phyloP scores from a whole-genome alignment of 2,329 filamentous ascomycete genomes.

The Botryotinia narcissicola region DNA sequence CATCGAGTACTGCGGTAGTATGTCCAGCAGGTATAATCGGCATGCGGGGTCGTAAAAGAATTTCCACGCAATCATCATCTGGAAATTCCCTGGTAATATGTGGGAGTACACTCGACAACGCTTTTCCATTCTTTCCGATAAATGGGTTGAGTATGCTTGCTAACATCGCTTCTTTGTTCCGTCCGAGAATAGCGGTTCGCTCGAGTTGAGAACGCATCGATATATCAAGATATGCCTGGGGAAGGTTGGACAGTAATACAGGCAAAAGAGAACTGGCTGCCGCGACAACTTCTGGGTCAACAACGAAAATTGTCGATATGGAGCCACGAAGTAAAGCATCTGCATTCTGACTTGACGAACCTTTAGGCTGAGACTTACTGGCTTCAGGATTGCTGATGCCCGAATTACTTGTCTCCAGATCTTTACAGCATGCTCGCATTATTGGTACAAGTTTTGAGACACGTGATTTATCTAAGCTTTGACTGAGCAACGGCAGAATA shows the following conservation, averaged over 20 bases:
- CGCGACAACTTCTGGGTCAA: slow-evolving; percentile 48
- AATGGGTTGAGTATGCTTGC: slow-evolving; percentile 80
- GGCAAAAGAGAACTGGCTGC: slow-evolving; percentile 64
- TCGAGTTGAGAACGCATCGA: slow-evolving; percentile 74
- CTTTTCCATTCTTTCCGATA: slow-evolving; percentile 59
- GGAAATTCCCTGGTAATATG: slow-evolving; percentile 69
- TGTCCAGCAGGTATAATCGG: slow-evolving; percentile 41
- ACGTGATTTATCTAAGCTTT: slow-evolving; percentile 62
- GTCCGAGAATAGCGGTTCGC: slow-evolving; percentile 71
- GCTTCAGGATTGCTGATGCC: slow-evolving; percentile 33
- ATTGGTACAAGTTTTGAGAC: slow-evolving; percentile 61
- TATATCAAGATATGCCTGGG: slow-evolving; percentile 65
- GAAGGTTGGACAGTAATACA: slow-evolving; percentile 59
- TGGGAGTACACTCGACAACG: slow-evolving; percentile 73
- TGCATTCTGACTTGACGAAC: slow-evolving; percentile 55
- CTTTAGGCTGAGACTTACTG: slow-evolving; percentile 36
- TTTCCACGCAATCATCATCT: slow-evolving; percentile 65
- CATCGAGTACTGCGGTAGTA: background rate
- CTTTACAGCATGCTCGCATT: slow-evolving; percentile 68
- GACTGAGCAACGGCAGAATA: slow-evolving; percentile 55
- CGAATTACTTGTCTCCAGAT: slow-evolving; percentile 57
- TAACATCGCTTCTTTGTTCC: slow-evolving; percentile 69
- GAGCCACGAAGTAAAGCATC: slow-evolving; percentile 61
- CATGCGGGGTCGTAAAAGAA: slow-evolving; percentile 57
- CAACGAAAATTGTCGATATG: slow-evolving; percentile 36